Evolutionary conservation across 2,329 filamentous ascomycete genomes (phyloP).

Genomic region (Botryosphaeria agaves): DNA sequence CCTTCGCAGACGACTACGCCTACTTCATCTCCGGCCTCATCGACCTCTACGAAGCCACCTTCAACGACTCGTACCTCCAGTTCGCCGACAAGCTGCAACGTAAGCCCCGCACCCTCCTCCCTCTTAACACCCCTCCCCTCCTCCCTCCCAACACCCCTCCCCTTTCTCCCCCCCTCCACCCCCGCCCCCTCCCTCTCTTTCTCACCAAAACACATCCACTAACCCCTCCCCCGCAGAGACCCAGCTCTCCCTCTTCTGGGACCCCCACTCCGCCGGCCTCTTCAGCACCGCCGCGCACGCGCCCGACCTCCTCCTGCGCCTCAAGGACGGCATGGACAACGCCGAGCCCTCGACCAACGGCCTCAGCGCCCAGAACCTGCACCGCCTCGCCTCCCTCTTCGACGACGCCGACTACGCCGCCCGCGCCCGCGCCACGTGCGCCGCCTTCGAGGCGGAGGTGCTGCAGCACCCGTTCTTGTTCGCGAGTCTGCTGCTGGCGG

Average conservation of each 20-base stretch:
- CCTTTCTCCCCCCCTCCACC: not conserved
- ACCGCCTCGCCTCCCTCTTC: conserved; percentile 56
- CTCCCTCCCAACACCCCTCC: no score
- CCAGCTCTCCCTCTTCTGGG: conserved; percentile 66
- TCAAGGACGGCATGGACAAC: conserved; percentile 93
- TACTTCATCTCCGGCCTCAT: conserved; percentile 71
- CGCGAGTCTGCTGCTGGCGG: conserved; percentile 56
- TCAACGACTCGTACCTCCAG: conserved; percentile 54
- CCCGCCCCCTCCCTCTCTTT: not conserved
- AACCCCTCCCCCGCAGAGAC: conserved; percentile 35
- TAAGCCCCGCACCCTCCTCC: conserved; percentile 22
- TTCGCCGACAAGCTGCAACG: conserved; percentile 73
- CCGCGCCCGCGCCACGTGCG: conserved; percentile 55
- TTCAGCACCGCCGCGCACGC: conserved; percentile 50
- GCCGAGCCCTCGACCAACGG: conserved; percentile 83
- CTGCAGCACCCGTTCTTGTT: conserved; percentile 89
- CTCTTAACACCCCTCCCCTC: no score
- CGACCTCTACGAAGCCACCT: conserved; percentile 69
- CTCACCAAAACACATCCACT: conserved; percentile 6
- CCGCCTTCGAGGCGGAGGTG: conserved; percentile 80
- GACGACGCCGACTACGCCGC: conserved; percentile 45
- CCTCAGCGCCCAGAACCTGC: conserved; percentile 71
- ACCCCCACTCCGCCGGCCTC: conserved; percentile 44
- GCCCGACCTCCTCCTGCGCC: conserved; percentile 58
- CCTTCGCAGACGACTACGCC: conserved; percentile 89